Evolutionary conservation across 2,329 filamentous ascomycete genomes (phyloP), one percentile per base, ranked within the genome.

Genomic region (Penicillium brevicompactum): DNA sequence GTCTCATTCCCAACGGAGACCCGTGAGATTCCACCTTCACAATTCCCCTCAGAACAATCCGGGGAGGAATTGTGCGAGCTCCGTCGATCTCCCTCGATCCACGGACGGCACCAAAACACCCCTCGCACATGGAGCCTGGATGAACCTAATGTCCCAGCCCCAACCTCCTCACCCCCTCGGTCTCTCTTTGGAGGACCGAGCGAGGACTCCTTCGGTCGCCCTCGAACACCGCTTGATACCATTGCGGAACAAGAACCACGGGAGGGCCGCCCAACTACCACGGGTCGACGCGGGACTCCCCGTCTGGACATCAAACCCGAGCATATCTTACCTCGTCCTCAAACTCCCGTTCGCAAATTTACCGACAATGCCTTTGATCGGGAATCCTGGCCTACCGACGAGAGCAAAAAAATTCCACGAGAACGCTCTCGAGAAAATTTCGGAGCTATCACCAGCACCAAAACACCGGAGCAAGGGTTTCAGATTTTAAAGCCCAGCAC

Each of bases 161-260:
- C 44, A n/a, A 53, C 58, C 3, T 58, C 62, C 27, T 62, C 75
- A 9, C 67, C 66, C 14, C 67, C 74, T 32, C 63, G 62, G 18
- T 75, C 70, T 48, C 58, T 73, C 45, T 75, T 71, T 51, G 72
- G 66, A 44, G 70, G 67, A 40, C 73, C 69, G 24, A 62, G 63
- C 32, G 69, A 58, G 49, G 68, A 68, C 27, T 32, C 64, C 9
- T 53, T 66, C 46, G 71, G 73, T 18, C 76, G 76, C 30, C 70
- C 74, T 32, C 71, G 70, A 42, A 74, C 70, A 50, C 72, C 74
- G 22, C 78, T 86, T 8, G 76, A 80, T 18, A 75, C 81, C 1
- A 85, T 85, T 59, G 75, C 75, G 31, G 83, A 85, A 66, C 65
- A 76, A 50, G 76, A 75, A 53, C 76, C 78, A 56, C 59, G 52